Conservation (phyloP, 768 basidiomycete species). For the Tulasnella sp. region DNA sequence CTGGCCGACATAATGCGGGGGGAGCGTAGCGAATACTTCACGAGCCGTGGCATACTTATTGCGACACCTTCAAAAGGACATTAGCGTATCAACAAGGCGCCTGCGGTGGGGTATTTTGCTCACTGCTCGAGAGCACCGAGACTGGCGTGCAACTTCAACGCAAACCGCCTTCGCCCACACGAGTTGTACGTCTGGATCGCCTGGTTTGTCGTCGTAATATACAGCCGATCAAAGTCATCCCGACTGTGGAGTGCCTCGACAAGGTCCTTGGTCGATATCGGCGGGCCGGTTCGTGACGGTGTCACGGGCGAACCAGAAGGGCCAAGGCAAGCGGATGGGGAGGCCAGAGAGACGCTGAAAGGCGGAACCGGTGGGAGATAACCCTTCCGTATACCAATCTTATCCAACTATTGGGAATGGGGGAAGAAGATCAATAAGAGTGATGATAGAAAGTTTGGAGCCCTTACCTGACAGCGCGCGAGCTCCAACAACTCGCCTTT, state of each 20-base stretch:
- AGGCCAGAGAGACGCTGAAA: slow-evolving; percentile 42
- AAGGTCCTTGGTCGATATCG: slow-evolving; percentile 51
- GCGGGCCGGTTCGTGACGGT: slow-evolving; percentile 21
- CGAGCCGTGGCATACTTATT: slow-evolving; percentile 50
- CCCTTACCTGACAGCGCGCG: slow-evolving; percentile 67
- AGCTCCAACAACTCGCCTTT: slow-evolving; percentile 85
- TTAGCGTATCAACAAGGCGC: neutral
- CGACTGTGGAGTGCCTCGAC: slow-evolving; percentile 41
- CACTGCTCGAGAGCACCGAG: slow-evolving; percentile 85
- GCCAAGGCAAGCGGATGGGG: slow-evolving; percentile 5
- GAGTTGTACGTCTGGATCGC: slow-evolving; percentile 76
- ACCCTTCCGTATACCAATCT: slow-evolving; percentile 60
- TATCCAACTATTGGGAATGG: slow-evolving; percentile 52
- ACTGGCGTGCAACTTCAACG: slow-evolving; percentile 70
- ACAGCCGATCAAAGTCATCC: slow-evolving; percentile 64
- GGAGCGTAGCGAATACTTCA: slow-evolving; percentile 62
- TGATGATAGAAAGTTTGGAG: neutral
- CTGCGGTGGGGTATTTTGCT: slow-evolving; percentile 26
- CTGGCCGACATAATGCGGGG: slow-evolving; percentile 73
- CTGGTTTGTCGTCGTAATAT: slow-evolving; percentile 59
- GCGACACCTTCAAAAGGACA: slow-evolving; percentile 44
- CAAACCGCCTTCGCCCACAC: slow-evolving; percentile 75
- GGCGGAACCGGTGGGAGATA: slow-evolving; percentile 63
- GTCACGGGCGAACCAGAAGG: slow-evolving; percentile 11
- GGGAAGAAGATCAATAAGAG: neutral